phyloP scores from a whole-genome alignment of 345 rosid species.

The Citrus cavaleriei region DNA sequence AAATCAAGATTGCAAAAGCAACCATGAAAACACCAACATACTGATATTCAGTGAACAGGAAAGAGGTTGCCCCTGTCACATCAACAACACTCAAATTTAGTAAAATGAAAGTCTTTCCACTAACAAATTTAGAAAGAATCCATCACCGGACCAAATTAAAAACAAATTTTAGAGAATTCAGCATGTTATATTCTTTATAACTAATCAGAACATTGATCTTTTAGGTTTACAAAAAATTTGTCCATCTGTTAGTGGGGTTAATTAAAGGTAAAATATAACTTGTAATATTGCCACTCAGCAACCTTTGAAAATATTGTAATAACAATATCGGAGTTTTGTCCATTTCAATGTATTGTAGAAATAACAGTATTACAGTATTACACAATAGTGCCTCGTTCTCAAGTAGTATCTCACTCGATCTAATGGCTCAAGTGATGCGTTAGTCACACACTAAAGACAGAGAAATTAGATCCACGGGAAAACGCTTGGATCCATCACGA shows the following conservation, averaged over 20 bases:
- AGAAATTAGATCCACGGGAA: background rate
- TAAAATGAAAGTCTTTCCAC: too few relatives aligned
- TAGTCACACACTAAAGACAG: too few relatives aligned
- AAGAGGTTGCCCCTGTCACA: slow-evolving; percentile 63
- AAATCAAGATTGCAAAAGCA: slow-evolving; percentile 51
- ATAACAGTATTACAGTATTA: too few relatives aligned
- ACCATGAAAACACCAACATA: slow-evolving; percentile 63
- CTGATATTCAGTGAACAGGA: slow-evolving; percentile 56
- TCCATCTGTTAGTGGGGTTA: background rate
- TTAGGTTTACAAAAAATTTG: background rate
- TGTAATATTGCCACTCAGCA: background rate
- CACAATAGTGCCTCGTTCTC: too few relatives aligned
- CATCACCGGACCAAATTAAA: background rate
- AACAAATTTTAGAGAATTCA: background rate
- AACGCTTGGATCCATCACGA: background rate
- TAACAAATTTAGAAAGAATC: background rate
- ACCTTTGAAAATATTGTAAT: background rate
- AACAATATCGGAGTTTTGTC: background rate
- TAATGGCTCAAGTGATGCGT: too few relatives aligned
- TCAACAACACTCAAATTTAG: background rate
- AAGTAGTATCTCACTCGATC: too few relatives aligned
- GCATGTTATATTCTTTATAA: background rate
- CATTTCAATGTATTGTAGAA: background rate
- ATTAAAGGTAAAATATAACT: background rate
- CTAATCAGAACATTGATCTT: background rate